Conservation (phyloP, 2,329 filamentous ascomycete species). For the Cladosporium velox region DNA sequence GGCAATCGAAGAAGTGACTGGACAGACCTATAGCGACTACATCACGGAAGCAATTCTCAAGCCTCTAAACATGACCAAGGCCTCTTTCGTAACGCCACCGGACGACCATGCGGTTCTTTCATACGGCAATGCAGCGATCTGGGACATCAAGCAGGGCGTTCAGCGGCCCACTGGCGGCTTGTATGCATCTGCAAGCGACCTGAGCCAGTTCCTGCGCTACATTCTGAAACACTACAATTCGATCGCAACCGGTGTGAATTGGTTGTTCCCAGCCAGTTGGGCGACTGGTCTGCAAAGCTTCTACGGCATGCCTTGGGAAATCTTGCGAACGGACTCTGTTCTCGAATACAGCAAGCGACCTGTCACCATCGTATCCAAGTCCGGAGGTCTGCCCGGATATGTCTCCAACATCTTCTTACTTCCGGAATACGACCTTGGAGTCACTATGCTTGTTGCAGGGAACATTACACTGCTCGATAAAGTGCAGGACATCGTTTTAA, state of each 20-base stretch:
- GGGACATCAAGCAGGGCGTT: slow-evolving; percentile 46
- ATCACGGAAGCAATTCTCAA: slow-evolving; percentile 44
- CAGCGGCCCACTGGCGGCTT: slow-evolving; percentile 49
- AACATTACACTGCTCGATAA: slow-evolving; percentile 28
- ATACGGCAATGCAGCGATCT: slow-evolving; percentile 37
- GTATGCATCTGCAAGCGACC: slow-evolving; percentile 44
- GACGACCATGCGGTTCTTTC: slow-evolving; percentile 45
- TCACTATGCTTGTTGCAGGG: slow-evolving; percentile 45
- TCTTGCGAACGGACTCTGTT: slow-evolving; percentile 45
- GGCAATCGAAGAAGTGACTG: slow-evolving; percentile 42
- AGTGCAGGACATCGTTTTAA: slow-evolving; percentile 36
- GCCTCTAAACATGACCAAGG: slow-evolving; percentile 41
- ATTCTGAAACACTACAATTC: slow-evolving; percentile 45
- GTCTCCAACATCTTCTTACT: slow-evolving; percentile 42
- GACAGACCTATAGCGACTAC: slow-evolving; percentile 40
- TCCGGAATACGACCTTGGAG: slow-evolving; percentile 48
- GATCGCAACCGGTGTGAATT: slow-evolving; percentile 46
- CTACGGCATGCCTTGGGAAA: slow-evolving; percentile 54
- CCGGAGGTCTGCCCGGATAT: slow-evolving; percentile 48
- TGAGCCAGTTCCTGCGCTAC: slow-evolving; percentile 48
- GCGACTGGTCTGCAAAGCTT: slow-evolving; percentile 41
- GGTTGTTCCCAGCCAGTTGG: slow-evolving; percentile 46
- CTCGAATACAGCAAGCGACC: slow-evolving; percentile 40
- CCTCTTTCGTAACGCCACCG: slow-evolving; percentile 37
- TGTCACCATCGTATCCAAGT: slow-evolving; percentile 50